These are phyloP conservation scores for Cutaneotrichosporon spelunceum DNA, from an alignment of 1,284 basidiomycete species.

Conservation along the genomic window DNA sequence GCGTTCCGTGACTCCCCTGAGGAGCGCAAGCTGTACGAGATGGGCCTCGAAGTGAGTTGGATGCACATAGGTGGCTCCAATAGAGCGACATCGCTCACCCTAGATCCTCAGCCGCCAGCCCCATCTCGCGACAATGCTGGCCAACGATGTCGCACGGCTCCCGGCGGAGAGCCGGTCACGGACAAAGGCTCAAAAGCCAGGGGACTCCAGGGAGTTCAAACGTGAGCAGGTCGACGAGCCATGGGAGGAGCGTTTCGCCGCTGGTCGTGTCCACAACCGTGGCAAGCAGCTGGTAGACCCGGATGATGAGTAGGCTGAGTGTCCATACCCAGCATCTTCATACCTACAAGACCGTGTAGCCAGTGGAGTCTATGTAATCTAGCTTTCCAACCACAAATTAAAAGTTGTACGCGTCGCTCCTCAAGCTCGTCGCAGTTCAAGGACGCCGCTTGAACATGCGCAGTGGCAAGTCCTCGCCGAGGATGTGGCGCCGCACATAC, in stretches of 20 bases:
- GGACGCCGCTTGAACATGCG: constrained; percentile 41
- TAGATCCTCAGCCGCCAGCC: constrained; percentile 35
- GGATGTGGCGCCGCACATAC: constrained; percentile 56
- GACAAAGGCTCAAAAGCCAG: background rate
- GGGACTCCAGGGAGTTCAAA: background rate
- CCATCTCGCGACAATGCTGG: constrained; percentile 31
- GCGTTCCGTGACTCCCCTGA: constrained; percentile 42
- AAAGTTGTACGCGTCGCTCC: background rate
- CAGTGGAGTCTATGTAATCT: constrained; percentile 13
- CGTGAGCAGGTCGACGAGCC: constrained; percentile 10
- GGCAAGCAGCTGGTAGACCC: constrained; percentile 12
- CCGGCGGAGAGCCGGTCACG: background rate
- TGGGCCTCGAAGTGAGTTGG: constrained; percentile 36
- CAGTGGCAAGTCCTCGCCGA: constrained; percentile 49
- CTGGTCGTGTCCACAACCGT: constrained; percentile 5
- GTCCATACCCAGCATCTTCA: constrained; percentile 13
- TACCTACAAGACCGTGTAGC: constrained; percentile 1
- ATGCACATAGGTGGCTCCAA: background rate
- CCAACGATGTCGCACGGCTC: constrained; percentile 29
- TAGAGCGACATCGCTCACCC: background rate
- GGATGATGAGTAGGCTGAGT: constrained; percentile 2
- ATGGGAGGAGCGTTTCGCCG: constrained; percentile 8
- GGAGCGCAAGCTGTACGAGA: constrained; percentile 40
- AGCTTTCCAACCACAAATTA: background rate
- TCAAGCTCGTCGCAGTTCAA: too few species aligned